Base-by-base conservation (phyloP, 108 stramenopile genomes). In the Parmales sp. region DNA sequence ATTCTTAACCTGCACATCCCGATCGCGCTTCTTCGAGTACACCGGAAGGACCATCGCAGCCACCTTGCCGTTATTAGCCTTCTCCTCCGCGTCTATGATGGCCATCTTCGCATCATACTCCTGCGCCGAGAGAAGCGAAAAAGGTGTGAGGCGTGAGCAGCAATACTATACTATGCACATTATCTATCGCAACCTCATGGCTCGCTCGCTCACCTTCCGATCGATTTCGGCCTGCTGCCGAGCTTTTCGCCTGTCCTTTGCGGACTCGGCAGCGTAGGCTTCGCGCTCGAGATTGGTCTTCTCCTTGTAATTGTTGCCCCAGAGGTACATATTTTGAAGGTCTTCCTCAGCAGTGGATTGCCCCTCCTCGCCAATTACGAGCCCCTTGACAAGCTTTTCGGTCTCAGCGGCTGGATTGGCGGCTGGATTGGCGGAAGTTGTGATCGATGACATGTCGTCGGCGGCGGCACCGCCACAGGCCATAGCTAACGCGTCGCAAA, bases 1-100 rank as follows among this genome's bases (percentile, higher is more conserved):
- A 73, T 89, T 86, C n/a, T 75, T 71, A 6, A 90, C 76, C 34
- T 89, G 83, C 51, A 95, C 86, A 77, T 95, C 91, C 64, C 79
- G 78, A 51, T 91, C 90, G 25, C 85, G 70, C 22, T 86, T 86
- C 0, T 74, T 77, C 31, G 71, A 72, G 68, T 85, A 87, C 38
- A 85, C 86, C n/a, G 91, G 91, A 28, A 92, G 71, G 49, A 89
- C 74, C 89, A 90, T 90, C 44, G 78, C 75, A 26, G 76, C 69
- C 0, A 94, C 87, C 25, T 86, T 78, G 3, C 84, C 86, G 39
- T 37, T 51, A 7, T 77, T 72, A n/a, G 71, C 74, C 28, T 78
- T 82, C 51, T 83, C 84, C 50, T 84, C 82, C 3, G 49, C 31
- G 11, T 71, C 75, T 41, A 83, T 31, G 0, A 70, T 1, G 37